Evolutionary conservation across 2,329 filamentous ascomycete species (phyloP).

Genomic region (Trichoderma sp.): DNA sequence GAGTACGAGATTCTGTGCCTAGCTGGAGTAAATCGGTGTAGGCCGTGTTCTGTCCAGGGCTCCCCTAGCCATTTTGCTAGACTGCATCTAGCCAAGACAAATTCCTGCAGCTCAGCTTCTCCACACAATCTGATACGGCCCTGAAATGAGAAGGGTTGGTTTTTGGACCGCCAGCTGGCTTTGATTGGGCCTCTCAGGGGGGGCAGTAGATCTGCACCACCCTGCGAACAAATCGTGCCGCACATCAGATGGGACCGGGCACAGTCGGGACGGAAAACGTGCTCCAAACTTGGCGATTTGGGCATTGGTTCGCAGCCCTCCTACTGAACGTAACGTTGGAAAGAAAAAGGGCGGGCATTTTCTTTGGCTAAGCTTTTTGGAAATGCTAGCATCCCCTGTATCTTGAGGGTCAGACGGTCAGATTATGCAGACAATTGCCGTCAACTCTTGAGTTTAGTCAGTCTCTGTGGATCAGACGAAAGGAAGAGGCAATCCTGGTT

Average conservation of each 20-base stretch:
- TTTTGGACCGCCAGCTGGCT: background rate
- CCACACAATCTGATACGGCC: conserved; percentile 3
- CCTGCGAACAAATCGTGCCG: background rate
- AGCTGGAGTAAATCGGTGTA: background rate
- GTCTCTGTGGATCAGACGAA: background rate
- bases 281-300: background rate
- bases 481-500: background rate
- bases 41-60: background rate
- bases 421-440: background rate
- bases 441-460: background rate
- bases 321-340: background rate
- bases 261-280: background rate
- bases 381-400: background rate
- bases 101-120: background rate
- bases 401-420: background rate
- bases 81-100: background rate
- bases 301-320: background rate
- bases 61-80: background rate
- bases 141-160: conserved; percentile 6
- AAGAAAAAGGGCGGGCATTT: background rate
- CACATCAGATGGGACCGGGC: background rate
- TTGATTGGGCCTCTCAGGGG: background rate
- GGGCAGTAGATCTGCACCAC: background rate
- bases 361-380: background rate
- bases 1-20: background rate